Evolutionary conservation across 169 alveolate genomes (phyloP), one percentile per base, ranked within the genome.

Genomic region (Hepatocystis sp.): DNA sequence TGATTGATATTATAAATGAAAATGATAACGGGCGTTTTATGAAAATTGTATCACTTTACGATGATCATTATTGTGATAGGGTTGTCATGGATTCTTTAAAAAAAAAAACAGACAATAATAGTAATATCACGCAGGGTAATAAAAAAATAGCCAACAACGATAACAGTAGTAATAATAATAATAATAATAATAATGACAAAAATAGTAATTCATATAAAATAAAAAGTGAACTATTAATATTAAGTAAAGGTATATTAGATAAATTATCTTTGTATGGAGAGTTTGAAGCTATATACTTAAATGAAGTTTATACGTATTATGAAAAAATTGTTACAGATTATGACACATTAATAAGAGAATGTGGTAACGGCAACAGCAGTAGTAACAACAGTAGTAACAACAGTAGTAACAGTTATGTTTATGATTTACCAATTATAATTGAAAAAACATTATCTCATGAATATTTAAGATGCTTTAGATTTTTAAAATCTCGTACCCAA

Each of bases 371-470:
- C 21, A 44, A 46, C 5, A 63, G 23, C 11, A 61, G 23, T 10
- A 56, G 13, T 21, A 28, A 5, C n/a, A 3, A 23, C 4, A 17
- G 3, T 19, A 28, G 25, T 15, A 19, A 56, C 21, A 51, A 17
- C 11, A 28, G 42, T 19, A 4, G 17, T 32, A 4, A 53, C 5
- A 23, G 2, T n/a, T 13, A 32, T 0, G 32, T 11, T 11, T 51
- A 49, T 58, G 58, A 56, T 64, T 64, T 71, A 2, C 86, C 86
- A 32, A 49, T n/a, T 21, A 52, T 42, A 44, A 32, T 71, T 10
- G 86, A 71, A 46, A 71, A 71, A 44, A 58, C 21, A 36, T 52
- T 71, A 36, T 71, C 78, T 63, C 86, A 71, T 49, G 86, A 71
- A 58, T 76, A 71, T 58, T 58, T 71, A 46, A 49, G 86, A 44